Percentiles rank a stretch among this genome's conserved stretches.
phyloP scores from a whole-genome alignment of 805 yeast genomes.

The Myxozyma vanderwaltii region DNA sequence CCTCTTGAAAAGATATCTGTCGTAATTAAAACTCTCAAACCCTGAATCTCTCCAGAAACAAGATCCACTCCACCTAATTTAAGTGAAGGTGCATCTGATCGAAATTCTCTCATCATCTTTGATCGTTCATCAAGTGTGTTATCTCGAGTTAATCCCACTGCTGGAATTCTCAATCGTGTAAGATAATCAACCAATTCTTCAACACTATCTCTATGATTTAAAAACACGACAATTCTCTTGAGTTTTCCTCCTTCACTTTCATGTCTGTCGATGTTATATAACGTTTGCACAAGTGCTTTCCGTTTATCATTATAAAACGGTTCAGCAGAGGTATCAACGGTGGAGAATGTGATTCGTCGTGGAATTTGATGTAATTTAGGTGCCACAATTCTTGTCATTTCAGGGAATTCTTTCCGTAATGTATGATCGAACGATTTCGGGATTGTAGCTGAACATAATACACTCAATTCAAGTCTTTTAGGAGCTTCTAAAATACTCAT shows the following conservation, averaged over 20 bases:
- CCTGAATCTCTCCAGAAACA: conserved; percentile 37
- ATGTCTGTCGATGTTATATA: conserved; percentile 82
- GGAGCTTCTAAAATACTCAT: conserved; percentile 48
- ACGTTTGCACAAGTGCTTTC: conserved; percentile 83
- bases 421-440: conserved; percentile 74
- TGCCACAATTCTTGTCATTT: conserved; percentile 66
- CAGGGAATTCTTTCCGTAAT: conserved; percentile 62
- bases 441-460: conserved; percentile 88
- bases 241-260: conserved; percentile 75
- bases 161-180: conserved; percentile 56
- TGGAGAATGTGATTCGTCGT: conserved; percentile 65
- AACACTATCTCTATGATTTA: conserved; percentile 71
- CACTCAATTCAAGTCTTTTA: conserved; percentile 55
- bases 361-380: conserved; percentile 88
- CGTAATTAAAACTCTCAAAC: conserved; percentile 71
- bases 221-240: conserved; percentile 82
- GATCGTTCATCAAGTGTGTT: conserved; percentile 63
- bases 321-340: conserved; percentile 71
- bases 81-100: conserved; percentile 56
- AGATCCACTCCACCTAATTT: conserved; percentile 2
- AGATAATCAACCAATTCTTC: conserved; percentile 59
- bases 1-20: conserved; percentile 93
- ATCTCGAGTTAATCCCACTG: conserved; percentile 67
- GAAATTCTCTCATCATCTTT: conserved; percentile 59
- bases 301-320: conserved; percentile 85